These are phyloP conservation scores for Nakaseomyces delphensis DNA, from an alignment of 1,139 yeast species.

Conservation along the genomic window DNA sequence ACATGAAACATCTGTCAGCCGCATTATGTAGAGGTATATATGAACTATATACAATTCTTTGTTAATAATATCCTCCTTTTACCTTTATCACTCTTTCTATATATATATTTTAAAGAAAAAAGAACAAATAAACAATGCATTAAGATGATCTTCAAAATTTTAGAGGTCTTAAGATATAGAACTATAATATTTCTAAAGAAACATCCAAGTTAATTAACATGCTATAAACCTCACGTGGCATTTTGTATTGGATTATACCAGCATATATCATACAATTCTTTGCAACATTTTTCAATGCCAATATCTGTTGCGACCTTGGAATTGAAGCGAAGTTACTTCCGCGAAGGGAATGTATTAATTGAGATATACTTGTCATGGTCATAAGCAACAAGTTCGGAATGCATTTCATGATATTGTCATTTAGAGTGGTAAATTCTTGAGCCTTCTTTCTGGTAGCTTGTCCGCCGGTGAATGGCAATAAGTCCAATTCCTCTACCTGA, in stretches of 20 bases:
- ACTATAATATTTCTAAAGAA: slow-evolving; percentile 13
- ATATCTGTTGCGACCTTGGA: slow-evolving; percentile 47
- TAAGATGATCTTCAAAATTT: neutral
- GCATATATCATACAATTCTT: slow-evolving; percentile 90
- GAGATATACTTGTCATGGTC: slow-evolving; percentile 71
- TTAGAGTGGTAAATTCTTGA: slow-evolving; percentile 50
- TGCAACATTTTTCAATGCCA: slow-evolving; percentile 56
- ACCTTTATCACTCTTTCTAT: too few species aligned
- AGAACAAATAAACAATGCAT: neutral
- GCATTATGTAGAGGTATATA: too few species aligned
- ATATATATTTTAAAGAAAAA: too few species aligned
- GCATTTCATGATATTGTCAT: slow-evolving; percentile 67
- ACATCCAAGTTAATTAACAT: slow-evolving; percentile 66
- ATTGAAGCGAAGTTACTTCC: slow-evolving; percentile 37
- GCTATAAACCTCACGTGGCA: slow-evolving; percentile 87
- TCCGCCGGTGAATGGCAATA: slow-evolving; percentile 49
- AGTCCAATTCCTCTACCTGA: slow-evolving; percentile 48
- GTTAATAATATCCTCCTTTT: too few species aligned
- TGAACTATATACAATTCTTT: too few species aligned
- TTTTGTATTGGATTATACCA: slow-evolving; percentile 88
- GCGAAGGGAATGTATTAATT: slow-evolving; percentile 42
- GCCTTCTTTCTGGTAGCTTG: slow-evolving; percentile 47
- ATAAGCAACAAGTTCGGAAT: slow-evolving; percentile 74
- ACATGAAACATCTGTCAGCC: neutral
- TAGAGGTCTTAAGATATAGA: neutral